phyloP scores from a whole-genome alignment of 495 filamentous ascomycete genomes.

The Echria macrotheca region DNA sequence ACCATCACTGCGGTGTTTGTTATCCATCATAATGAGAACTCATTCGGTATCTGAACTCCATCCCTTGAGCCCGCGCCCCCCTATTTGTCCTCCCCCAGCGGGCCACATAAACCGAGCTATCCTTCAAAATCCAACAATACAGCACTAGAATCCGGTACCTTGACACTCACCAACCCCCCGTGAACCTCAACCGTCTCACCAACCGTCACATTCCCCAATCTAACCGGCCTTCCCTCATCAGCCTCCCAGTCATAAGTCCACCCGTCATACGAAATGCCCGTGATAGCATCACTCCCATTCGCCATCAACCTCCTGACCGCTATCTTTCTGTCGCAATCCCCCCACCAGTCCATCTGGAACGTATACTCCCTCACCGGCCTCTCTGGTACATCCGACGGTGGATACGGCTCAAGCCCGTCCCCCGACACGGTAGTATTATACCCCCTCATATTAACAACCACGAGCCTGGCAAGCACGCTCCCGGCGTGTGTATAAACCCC shows the following conservation, averaged over 20 bases:
- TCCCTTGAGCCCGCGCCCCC: neutral
- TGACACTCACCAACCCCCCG: conserved; percentile 40
- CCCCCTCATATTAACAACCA: conserved; percentile 53
- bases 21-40: too few species aligned
- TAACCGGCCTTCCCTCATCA: conserved; percentile 48
- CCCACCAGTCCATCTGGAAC: conserved; percentile 28
- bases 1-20: too few species aligned
- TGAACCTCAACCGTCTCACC: conserved; percentile 45
- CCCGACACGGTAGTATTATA: conserved; percentile 55
- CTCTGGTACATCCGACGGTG: too few species aligned
- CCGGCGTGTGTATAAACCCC: conserved; percentile 47
- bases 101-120: too few species aligned
- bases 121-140: conserved; percentile 44
- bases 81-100: conserved; percentile 2
- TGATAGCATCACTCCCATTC: conserved; percentile 60
- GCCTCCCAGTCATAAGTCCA: conserved; percentile 61
- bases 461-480: conserved; percentile 38
- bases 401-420: conserved; percentile 22
- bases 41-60: too few species aligned
- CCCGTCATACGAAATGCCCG: conserved; percentile 57
- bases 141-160: conserved; percentile 48
- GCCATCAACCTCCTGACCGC: conserved; percentile 47
- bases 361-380: conserved; percentile 18
- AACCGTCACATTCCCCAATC: conserved; percentile 51
- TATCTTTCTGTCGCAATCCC: neutral